Conservation (phyloP, 805 yeast genomes). For the Metschnikowia rubicola region DNA sequence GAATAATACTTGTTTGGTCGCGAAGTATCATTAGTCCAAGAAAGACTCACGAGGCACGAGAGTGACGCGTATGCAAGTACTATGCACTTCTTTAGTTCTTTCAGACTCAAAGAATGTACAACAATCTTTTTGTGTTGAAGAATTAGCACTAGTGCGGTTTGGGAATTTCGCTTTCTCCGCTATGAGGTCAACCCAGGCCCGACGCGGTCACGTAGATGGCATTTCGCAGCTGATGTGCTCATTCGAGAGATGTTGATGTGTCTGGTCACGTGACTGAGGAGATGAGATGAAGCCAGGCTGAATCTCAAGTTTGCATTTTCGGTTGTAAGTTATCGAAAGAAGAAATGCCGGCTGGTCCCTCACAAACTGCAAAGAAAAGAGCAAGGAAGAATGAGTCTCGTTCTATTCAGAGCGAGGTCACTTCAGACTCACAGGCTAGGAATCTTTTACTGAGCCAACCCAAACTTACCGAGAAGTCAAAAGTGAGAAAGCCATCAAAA, state of each 20-base stretch:
- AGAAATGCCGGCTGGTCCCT: slow-evolving; percentile 58
- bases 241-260: background rate
- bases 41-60: no score
- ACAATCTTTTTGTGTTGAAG: no score
- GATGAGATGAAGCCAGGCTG: slow-evolving; percentile 3
- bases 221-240: no score
- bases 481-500: slow-evolving; percentile 47
- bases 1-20: no score
- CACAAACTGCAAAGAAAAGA: slow-evolving; percentile 56
- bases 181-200: no score
- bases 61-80: no score
- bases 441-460: slow-evolving; percentile 60
- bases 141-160: no score
- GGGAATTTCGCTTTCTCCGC: no score
- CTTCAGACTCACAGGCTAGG: slow-evolving; percentile 63
- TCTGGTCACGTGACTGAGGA: slow-evolving; percentile 4
- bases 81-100: no score
- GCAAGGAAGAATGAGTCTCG: slow-evolving; percentile 51
- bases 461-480: slow-evolving; percentile 57
- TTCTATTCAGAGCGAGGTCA: slow-evolving; percentile 62
- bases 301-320: background rate
- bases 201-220: no score
- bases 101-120: no score
- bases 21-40: no score
- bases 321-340: background rate